Conservation (phyloP, 2,329 filamentous ascomycete genomes). For the Sporothrix brasiliensis region DNA sequence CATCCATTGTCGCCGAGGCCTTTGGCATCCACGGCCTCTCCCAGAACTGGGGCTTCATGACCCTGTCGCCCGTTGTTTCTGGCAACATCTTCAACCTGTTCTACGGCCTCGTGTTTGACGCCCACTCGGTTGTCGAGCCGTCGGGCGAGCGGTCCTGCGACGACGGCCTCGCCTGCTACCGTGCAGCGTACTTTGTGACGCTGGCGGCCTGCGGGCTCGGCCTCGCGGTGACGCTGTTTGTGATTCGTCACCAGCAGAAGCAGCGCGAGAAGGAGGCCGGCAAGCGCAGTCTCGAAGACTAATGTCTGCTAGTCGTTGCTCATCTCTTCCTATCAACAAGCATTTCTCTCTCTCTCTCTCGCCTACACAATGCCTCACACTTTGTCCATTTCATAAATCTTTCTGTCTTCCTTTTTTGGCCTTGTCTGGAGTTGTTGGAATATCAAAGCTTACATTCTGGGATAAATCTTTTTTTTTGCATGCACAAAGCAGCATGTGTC, state of each 20-base stretch:
- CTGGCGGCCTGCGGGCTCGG: conserved; percentile 71
- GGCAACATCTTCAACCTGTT: conserved; percentile 92
- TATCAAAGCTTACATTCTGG: conserved; percentile 8
- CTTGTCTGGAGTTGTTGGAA: not conserved
- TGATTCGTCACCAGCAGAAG: conserved; percentile 63
- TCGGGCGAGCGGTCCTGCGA: conserved; percentile 74
- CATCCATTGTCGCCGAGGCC: conserved; percentile 82
- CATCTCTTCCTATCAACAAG: not conserved
- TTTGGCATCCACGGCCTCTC: conserved; percentile 89
- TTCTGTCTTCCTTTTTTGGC: not conserved
- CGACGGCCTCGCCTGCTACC: conserved; percentile 80
- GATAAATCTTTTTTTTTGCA: not conserved
- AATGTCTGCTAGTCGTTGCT: not conserved
- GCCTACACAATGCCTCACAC: not conserved
- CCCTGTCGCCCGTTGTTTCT: conserved; percentile 80
- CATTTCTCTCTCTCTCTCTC: no score
- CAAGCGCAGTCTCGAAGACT: conserved; percentile 37
- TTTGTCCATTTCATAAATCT: not conserved
- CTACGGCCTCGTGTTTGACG: conserved; percentile 83
- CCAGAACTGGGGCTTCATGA: conserved; percentile 97
- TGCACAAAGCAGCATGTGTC: not conserved
- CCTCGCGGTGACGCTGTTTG: conserved; percentile 68
- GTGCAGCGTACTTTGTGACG: conserved; percentile 77
- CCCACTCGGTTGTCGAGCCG: conserved; percentile 69
- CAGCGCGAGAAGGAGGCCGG: conserved; percentile 45